Base-by-base conservation (phyloP, 202 grass and related monocot genomes). In the Zizania palustris region DNA sequence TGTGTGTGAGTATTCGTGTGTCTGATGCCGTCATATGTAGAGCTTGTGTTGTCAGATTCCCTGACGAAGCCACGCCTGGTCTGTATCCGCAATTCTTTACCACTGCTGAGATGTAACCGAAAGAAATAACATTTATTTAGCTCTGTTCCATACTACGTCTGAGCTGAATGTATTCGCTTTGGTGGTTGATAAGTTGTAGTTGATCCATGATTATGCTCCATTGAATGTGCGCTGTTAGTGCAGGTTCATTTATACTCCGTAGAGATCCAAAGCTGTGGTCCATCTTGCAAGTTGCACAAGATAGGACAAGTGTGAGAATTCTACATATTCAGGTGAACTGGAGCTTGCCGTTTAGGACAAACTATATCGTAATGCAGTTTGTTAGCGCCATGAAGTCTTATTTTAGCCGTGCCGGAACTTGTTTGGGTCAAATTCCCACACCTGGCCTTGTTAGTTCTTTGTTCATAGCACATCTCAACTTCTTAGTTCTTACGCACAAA, bases 201-300 rank as follows among this genome's bases (percentile, higher is more conserved):
- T 61, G 72, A 3, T 46, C 56, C 14, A 74, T 74, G 55, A 45
- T 45, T 71, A 36, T 56, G 50, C 6, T 87, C 46, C 70, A 75
- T 44, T 60, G 21, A 53, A 61, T 63, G 43, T 45, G 70, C 6
- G 33, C 0, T 53, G 61, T 22, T 75, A 1, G 54, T 28, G 28
- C 64, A 36, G 55, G 49, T 45, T 59, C 7, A 18, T 78, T 84
- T 69, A 62, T 69, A 69, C 80, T 16, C 33, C 55, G 55, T 9
- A 69, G 19, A 63, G 63, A 63, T 62, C 6, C 80, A 66, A 74
- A 74, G 8, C 7, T n/a, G 83, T 80, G 83, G 76, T 75, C 83
- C 11, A 41, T 45, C 35, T 55, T 28, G 28, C 28, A 28, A 28
- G 28, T 28, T 64, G 59, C 45, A 73, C 3, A 53, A 28, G 3